Base-by-base conservation (phyloP, 2,329 filamentous ascomycete species). In the Hypoxylon sp. region DNA sequence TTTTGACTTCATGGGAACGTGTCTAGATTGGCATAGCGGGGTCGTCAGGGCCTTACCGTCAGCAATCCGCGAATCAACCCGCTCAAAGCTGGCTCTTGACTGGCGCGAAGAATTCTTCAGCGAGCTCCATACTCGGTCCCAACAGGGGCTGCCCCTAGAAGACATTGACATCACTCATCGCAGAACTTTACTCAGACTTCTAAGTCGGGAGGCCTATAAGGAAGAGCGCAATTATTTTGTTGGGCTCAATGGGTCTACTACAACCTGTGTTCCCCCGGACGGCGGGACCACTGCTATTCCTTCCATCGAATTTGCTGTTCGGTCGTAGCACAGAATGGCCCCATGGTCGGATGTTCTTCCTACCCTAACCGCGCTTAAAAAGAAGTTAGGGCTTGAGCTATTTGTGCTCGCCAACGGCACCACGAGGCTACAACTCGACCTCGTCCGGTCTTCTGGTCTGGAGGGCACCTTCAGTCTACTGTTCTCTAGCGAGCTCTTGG, bases 1-100 rank as follows among this genome's bases (percentile, higher is more conserved):
- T 69, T 88, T 87, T 76, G 84, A 88, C 76, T 85, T 88, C 72
- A 88, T 88, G 85, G 85, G 86, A 24, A 88, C 86, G 26, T 88
- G 85, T 68, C 83, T 86, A 2, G 81, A 88, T 74, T 88, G 85
- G 86, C 84, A 87, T 66, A 75, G 73, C 51, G 79, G 79, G 39
- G 78, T 82, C 9, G 69, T 79, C n/a, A 29, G 73, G 17, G 73
- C 78, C 2, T 72, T 83, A 1, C 84, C 83, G 1, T 6, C 69
- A 1, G 67, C 74, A 0, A 76, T 84, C 24, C 62, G 79, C 5
- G 35, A 73, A 19, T 54, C 70, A 0, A 73, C 76, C 10, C 74
- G 79, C 10, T 84, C 80, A 5, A 68, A 81, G 9, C 62, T 88
- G 46, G 85, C 85, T 0, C 78, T 86, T 0, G 78, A 83, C 69